Percentiles rank a stretch among this genome's conserved stretches.
Evolutionary conservation across 345 rosid species (phyloP).

Genomic region (Lumnitzera racemosa): DNA sequence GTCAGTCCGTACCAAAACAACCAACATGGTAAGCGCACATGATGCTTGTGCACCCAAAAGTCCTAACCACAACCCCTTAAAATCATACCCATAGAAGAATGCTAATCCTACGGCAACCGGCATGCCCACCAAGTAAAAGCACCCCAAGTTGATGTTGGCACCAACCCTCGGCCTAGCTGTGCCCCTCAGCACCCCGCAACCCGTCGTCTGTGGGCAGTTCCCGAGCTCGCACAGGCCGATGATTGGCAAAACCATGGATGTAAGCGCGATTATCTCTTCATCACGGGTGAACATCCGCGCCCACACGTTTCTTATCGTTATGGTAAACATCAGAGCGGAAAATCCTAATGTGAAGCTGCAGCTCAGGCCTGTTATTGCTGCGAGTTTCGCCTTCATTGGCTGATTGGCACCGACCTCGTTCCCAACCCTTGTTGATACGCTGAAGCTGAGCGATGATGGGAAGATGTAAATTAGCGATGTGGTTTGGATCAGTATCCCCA

Average conservation of each 20-base stretch:
- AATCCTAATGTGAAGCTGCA: conserved; percentile 50
- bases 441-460: conserved; percentile 73
- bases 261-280: conserved; percentile 40
- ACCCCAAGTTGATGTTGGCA: conserved; percentile 62
- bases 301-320: conserved; percentile 48
- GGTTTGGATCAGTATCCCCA: conserved; percentile 79
- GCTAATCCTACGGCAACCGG: conserved; percentile 57
- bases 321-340: conserved; percentile 35
- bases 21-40: conserved; percentile 50
- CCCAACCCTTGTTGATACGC: conserved; percentile 71
- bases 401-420: conserved; percentile 61
- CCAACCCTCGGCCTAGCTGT: conserved; percentile 71
- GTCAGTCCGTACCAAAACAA: conserved; percentile 45
- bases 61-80: conserved; percentile 65
- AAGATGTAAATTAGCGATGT: conserved; percentile 67
- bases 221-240: conserved; percentile 74
- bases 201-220: conserved; percentile 75
- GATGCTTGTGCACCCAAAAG: conserved; percentile 64
- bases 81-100: conserved; percentile 44
- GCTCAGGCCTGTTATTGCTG: conserved; percentile 46
- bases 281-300: conserved; percentile 62
- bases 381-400: conserved; percentile 45
- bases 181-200: conserved; percentile 70
- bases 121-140: conserved; percentile 58
- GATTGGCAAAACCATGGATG: conserved; percentile 54